A percentile compares a stretch with the other conserved stretches of the same genome.
These are phyloP conservation scores for Podosphaera leucotricha DNA, from an alignment of 2,329 filamentous ascomycete species.

Conservation along the genomic window DNA sequence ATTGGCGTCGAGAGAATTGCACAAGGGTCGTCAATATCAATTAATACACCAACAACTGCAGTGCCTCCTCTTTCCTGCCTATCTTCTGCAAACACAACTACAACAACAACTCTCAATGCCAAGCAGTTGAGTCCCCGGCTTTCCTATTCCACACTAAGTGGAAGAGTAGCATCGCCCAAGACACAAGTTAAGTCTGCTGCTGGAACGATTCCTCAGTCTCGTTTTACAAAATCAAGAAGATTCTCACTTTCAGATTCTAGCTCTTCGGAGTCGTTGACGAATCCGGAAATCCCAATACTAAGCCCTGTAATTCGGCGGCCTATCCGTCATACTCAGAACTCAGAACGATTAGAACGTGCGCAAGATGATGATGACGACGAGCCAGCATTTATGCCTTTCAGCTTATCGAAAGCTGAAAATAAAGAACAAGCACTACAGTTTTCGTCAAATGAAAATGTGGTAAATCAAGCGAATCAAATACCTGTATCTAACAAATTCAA, in stretches of 20 bases:
- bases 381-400: conserved; percentile 14
- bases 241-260: conserved; percentile 5
- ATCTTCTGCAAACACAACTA: conserved; percentile 14
- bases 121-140: conserved; percentile 11
- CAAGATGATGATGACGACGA: conserved; percentile 15
- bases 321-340: conserved; percentile 4
- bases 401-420: neutral
- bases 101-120: conserved; percentile 11
- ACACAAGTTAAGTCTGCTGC: conserved; percentile 7
- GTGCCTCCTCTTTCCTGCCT: conserved; percentile 14
- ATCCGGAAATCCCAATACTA: conserved; percentile 10
- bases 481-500: neutral
- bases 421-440: neutral
- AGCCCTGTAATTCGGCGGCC: conserved; percentile 14
- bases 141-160: conserved; percentile 8
- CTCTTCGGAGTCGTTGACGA: conserved; percentile 10
- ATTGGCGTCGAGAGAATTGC: conserved; percentile 6
- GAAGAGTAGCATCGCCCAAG: conserved; percentile 11
- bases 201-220: conserved; percentile 4
- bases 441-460: neutral
- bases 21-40: neutral
- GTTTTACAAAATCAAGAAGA: conserved; percentile 2
- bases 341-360: conserved; percentile 7
- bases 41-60: conserved; percentile 3
- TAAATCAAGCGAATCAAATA: neutral